A percentile compares a stretch with the other conserved stretches of the same genome.
phyloP scores from a whole-genome alignment of 805 yeast genomes.

The Sugiyamaella smithiae region DNA sequence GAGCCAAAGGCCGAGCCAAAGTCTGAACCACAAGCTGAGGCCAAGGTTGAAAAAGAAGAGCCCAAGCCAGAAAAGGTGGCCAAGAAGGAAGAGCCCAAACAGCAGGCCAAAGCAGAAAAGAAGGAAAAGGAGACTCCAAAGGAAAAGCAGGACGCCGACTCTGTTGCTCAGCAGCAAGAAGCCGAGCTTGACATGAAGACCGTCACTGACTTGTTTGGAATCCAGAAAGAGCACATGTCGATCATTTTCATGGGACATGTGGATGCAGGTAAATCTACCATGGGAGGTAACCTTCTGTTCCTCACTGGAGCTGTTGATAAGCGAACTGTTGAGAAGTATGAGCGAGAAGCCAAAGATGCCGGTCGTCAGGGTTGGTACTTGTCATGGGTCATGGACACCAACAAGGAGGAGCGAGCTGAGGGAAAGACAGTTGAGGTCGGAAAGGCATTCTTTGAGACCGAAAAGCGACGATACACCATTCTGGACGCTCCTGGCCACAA shows the following conservation, averaged over 20 bases:
- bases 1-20: constrained; percentile 18
- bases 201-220: constrained; percentile 86
- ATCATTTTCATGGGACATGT: constrained; percentile 99
- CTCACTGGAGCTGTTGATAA: constrained; percentile 97
- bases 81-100: constrained; percentile 13
- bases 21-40: constrained; percentile 14
- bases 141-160: constrained; percentile 33
- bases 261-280: constrained; percentile 98
- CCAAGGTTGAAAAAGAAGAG: constrained; percentile 41
- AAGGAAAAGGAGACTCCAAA: constrained; percentile 21
- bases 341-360: constrained; percentile 97
- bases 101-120: constrained; percentile 23
- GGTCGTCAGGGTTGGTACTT: constrained; percentile 99
- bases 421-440: constrained; percentile 99
- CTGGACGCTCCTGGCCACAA: constrained; percentile 99
- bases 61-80: constrained; percentile 25
- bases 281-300: constrained; percentile 96
- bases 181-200: constrained; percentile 69
- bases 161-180: constrained; percentile 43
- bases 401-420: constrained; percentile 97
- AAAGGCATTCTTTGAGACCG: constrained; percentile 96
- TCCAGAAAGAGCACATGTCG: constrained; percentile 83
- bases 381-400: constrained; percentile 99
- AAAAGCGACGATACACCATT: constrained; percentile 94
- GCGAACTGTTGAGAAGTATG: constrained; percentile 97